A percentile compares a stretch with the other conserved stretches of the same genome.
These are phyloP conservation scores for Trypanosoma caninum DNA, from an alignment of 208 protist species.

Conservation along the genomic window DNA sequence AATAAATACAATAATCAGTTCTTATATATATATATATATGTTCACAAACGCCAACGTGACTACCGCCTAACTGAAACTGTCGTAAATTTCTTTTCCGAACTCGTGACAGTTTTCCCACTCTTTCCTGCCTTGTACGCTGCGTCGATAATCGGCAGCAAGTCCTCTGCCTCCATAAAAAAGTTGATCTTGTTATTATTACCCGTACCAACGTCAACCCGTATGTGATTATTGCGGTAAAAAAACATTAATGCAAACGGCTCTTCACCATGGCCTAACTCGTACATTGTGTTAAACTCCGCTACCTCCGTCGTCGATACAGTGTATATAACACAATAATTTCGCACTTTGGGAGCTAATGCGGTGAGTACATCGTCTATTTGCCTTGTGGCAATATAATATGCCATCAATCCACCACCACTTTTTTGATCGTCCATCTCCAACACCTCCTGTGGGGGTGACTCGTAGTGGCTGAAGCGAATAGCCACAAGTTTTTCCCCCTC, in stretches of 20 bases:
- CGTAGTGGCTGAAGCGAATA: slow-evolving; percentile 74
- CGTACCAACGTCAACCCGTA: slow-evolving; percentile 99
- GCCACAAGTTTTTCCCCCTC: slow-evolving; percentile 79
- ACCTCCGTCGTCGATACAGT: slow-evolving; percentile 83
- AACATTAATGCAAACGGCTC: slow-evolving; percentile 99
- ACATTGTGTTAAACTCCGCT: slow-evolving; percentile 98
- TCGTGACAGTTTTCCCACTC: slow-evolving; percentile 95
- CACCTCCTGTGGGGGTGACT: slow-evolving; percentile 19
- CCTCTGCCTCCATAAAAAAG: slow-evolving; percentile 95
- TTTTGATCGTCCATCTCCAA: not conserved
- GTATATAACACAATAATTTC: slow-evolving; percentile 81
- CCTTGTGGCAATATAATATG: slow-evolving; percentile 61
- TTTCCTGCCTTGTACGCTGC: slow-evolving; percentile 94
- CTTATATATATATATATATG: not conserved
- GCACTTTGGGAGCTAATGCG: slow-evolving; percentile 69
- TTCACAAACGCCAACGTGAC: not conserved
- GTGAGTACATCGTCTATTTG: slow-evolving; percentile 71
- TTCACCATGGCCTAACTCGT: slow-evolving; percentile 95
- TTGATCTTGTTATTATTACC: slow-evolving; percentile 99
- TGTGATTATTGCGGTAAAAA: slow-evolving; percentile 99
- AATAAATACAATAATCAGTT: slow-evolving; percentile 11
- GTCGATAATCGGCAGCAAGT: slow-evolving; percentile 98
- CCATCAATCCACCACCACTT: slow-evolving; percentile 22
- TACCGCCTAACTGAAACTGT: slow-evolving; percentile 61
- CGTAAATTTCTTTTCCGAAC: slow-evolving; percentile 97